These are phyloP conservation scores for Termitomyces sp. DNA, from an alignment of 768 basidiomycete species.

Conservation along the genomic window DNA sequence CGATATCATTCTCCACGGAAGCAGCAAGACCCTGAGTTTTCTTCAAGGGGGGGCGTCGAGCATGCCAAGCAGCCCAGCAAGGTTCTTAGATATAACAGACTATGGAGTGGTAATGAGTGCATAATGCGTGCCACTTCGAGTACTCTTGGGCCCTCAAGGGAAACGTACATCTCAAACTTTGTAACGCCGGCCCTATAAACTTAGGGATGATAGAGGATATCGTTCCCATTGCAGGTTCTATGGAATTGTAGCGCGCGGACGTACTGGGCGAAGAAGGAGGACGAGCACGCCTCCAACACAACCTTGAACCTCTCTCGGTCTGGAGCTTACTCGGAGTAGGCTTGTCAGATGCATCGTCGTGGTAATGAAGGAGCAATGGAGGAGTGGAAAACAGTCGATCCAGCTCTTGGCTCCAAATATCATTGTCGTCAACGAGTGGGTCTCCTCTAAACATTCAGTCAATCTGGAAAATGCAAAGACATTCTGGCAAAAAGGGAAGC, in stretches of 20 bases:
- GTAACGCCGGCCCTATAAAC: conserved; percentile 10
- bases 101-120: conserved; percentile 7
- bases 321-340: neutral
- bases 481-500: too few relatives aligned
- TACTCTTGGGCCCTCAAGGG: conserved; percentile 7
- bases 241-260: conserved; percentile 8
- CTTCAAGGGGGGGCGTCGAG: neutral
- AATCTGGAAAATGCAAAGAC: too few relatives aligned
- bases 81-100: conserved; percentile 9
- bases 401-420: too few relatives aligned
- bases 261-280: conserved; percentile 11
- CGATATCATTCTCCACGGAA: neutral
- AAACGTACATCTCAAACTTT: conserved; percentile 17
- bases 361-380: too few relatives aligned
- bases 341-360: neutral
- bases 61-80: conserved; percentile 2
- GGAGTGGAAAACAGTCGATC: too few relatives aligned
- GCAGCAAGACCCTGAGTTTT: neutral
- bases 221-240: neutral
- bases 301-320: too few relatives aligned
- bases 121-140: neutral
- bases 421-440: too few relatives aligned
- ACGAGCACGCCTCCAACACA: neutral
- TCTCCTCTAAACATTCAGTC: too few relatives aligned
- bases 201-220: conserved; percentile 1